Evolutionary conservation across 345 rosid species (phyloP).

Genomic region (Alliaria petiolata): DNA sequence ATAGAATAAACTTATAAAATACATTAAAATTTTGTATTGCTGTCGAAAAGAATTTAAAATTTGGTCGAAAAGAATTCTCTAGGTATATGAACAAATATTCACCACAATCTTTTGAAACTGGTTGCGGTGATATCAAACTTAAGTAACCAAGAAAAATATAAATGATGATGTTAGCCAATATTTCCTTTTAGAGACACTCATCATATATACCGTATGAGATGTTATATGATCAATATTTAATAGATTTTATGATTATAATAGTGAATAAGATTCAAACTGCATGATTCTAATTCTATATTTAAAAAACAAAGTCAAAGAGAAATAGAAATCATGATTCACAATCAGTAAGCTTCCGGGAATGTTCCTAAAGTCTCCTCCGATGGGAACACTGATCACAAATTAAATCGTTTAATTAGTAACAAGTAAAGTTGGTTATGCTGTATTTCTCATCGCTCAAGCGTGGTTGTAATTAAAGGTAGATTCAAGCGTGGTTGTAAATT

Average conservation of each 20-base stretch:
- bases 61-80: too few relatives aligned
- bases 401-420: neutral
- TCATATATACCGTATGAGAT: neutral
- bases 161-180: neutral
- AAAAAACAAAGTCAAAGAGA: neutral
- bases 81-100: too few relatives aligned
- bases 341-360: constrained; percentile 11
- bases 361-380: constrained; percentile 21
- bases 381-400: neutral
- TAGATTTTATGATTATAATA: too few relatives aligned
- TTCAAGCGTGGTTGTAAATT: neutral
- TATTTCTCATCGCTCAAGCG: neutral
- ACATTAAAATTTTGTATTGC: too few relatives aligned
- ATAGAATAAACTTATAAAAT: too few relatives aligned
- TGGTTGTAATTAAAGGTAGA: too few relatives aligned
- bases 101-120: too few relatives aligned
- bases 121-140: too few relatives aligned
- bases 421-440: neutral
- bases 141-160: neutral
- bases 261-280: neutral
- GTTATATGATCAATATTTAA: neutral
- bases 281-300: neutral
- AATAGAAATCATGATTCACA: neutral
- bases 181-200: neutral
- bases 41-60: too few relatives aligned